Percentiles rank a stretch among this genome's conserved stretches.
Evolutionary conservation across 2,329 filamentous ascomycete genomes (phyloP).

Genomic region (Colletotrichum abscissum): DNA sequence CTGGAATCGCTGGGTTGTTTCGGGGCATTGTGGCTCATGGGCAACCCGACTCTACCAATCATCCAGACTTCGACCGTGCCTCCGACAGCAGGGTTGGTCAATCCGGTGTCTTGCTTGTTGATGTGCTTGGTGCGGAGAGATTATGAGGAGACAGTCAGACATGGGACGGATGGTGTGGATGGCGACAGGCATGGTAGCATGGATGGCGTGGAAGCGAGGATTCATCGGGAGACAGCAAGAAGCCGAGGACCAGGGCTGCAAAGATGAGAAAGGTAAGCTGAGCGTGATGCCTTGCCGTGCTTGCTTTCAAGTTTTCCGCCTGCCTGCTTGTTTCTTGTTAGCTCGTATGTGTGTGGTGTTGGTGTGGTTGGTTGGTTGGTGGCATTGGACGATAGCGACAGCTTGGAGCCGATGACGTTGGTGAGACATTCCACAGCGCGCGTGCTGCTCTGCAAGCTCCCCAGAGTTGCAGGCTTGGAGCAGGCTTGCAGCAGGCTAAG

Average conservation of each 20-base stretch:
- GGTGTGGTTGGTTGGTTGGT: slow-evolving; percentile 22
- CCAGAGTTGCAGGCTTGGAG: background rate
- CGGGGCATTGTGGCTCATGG: slow-evolving; percentile 18
- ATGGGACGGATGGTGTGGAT: slow-evolving; percentile 18
- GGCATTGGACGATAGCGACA: slow-evolving; percentile 1
- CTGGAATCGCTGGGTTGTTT: slow-evolving; percentile 6
- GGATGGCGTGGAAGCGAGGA: slow-evolving; percentile 1
- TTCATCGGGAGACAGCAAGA: background rate
- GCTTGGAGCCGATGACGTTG: slow-evolving; percentile 31
- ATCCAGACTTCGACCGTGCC: background rate
- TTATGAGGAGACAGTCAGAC: background rate
- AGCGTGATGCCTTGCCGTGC: background rate
- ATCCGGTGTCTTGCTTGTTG: slow-evolving; percentile 9
- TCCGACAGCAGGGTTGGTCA: slow-evolving; percentile 4
- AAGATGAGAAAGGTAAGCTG: background rate
- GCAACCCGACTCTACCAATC: slow-evolving; percentile 22
- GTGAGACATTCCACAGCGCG: slow-evolving; percentile 24
- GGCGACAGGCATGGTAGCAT: slow-evolving; percentile 7
- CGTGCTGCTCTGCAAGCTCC: slow-evolving; percentile 12
- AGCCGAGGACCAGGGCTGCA: background rate
- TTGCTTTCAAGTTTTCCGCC: background rate
- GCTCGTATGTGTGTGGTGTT: background rate
- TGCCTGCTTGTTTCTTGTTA: background rate
- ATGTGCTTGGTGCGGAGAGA: slow-evolving; percentile 1
- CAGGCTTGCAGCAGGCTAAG: slow-evolving; percentile 2